Evolutionary conservation across 306 rosid species (phyloP), one percentile per base, ranked within the genome.

Genomic region (Cotoneaster glaucophyllus): DNA sequence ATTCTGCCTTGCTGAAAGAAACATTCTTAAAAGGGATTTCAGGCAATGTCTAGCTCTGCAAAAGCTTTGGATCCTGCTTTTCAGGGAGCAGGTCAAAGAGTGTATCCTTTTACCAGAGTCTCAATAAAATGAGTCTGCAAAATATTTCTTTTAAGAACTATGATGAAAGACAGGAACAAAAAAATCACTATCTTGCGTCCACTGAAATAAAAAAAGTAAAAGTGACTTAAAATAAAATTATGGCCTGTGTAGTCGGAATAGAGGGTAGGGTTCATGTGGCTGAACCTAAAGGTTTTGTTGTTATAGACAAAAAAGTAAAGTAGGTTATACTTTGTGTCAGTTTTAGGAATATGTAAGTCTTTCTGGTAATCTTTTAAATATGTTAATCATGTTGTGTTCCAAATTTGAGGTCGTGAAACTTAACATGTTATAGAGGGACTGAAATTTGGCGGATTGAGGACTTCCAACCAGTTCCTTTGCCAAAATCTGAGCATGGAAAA

Each of bases 381-480:
- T 78, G 32, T 53, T 77, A 43, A 37, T 64, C 45, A 70, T 67
- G 19, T 56, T 67, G 5, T 34, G 75, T 78, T 70, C 77, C 37
- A 34, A 68, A 53, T 74, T 81, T 76, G 74, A 78, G 39, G 29
- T 73, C 65, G 86, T 83, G 80, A 75, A 76, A 81, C 99, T 95
- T 95, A 85, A 92, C 95, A 58, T 82, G 69, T 76, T 22, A 13
- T 84, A 96, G 99, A 82, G 99, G 98, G 70, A 86, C 96, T 73
- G 99, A 96, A 82, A 92, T 96, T 85, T 96, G 99, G 99, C 87
- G 99, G 85, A 96, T 96, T 78, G 99, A 96, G 88, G 73, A 92
- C 86, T 96, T 96, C 83, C 96, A 83, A 87, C 99, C 98, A 62
- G 93, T 89, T 79, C 97, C 93, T 44, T 74, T 96, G 81, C 91